Evolutionary conservation across 129 eudicot species (phyloP).

Genomic region (Lactuca sativa): DNA sequence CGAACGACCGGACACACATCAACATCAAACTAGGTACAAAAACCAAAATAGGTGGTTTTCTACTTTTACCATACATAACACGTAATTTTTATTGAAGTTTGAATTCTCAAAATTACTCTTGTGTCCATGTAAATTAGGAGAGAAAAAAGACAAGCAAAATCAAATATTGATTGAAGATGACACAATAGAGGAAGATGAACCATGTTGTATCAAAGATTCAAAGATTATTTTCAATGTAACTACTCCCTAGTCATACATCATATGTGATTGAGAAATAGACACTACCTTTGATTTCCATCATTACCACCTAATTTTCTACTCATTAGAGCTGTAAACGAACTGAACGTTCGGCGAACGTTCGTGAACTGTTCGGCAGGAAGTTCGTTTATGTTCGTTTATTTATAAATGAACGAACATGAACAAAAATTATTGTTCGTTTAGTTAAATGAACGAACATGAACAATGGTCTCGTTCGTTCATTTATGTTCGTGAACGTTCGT

Average conservation of each 20-base stretch:
- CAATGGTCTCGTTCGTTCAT: too few species aligned
- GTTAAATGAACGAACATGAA: too few species aligned
- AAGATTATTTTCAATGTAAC: neutral
- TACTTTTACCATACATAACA: neutral
- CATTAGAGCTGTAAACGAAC: too few species aligned
- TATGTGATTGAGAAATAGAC: conserved; percentile 3
- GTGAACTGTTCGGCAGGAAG: too few species aligned
- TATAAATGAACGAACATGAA: too few species aligned
- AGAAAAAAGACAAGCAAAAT: neutral
- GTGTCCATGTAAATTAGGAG: neutral
- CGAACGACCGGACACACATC: too few species aligned
- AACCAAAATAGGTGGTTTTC: neutral
- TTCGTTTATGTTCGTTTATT: too few species aligned
- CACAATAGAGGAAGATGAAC: neutral
- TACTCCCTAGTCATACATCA: neutral
- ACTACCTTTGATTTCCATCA: neutral
- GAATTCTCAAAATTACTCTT: too few species aligned
- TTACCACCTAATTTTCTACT: conserved; percentile 9
- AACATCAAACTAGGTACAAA: neutral
- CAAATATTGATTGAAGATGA: neutral
- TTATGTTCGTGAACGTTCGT: too few species aligned
- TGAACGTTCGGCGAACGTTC: too few species aligned
- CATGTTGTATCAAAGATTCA: neutral
- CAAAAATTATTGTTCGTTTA: too few species aligned
- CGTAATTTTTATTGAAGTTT: neutral